Base-by-base conservation (phyloP, 331 rosid species). In the Cydonia oblonga region DNA sequence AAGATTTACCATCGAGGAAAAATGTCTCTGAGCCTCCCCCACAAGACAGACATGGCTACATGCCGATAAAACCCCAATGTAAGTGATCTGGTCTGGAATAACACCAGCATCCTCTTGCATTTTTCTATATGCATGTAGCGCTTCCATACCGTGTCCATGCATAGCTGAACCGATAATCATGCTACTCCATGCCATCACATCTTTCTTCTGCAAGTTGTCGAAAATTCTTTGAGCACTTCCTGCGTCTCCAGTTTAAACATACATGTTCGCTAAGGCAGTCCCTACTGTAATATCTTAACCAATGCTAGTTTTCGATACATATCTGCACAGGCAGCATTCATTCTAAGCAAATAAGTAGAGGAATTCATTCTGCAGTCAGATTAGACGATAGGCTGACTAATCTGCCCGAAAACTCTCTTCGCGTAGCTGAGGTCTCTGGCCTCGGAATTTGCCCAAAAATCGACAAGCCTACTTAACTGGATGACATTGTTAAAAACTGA, bases 241-340 rank as follows among this genome's bases (percentile, higher is more conserved):
- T 52, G 79, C 66, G 58, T 88, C 92, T 25, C 98, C 96, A 23
- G 68, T 82, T 78, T 88, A 88, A 20, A 87, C 88, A 75, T 87
- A 90, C 92, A 92, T 92, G 80, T 84, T 76, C 6, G 81, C 72
- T 24, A 90, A 87, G 25, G 96, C 80, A 76, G 98, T 90, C 60
- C 84, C 96, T 20, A 87, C 75, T 44, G 80, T 77, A 69, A 66
- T 79, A 25, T 85, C 88, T 22, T 74, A 71, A 5, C 60, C 32
- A 61, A 81, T 67, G 77, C 54, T 60, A 68, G 82, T 78, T 80
- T 88, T 88, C 53, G 72, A 72, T 13, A 80, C 69, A 81, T 68
- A 74, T 88, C 88, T 32, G 62, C 87, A 51, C 87, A 88, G 24
- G 84, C 80, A 61, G 76, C 81, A 64, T 88, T 85, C 96, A 87